phyloP scores from a whole-genome alignment of 1,284 basidiomycete species.

The Irpex sp. region DNA sequence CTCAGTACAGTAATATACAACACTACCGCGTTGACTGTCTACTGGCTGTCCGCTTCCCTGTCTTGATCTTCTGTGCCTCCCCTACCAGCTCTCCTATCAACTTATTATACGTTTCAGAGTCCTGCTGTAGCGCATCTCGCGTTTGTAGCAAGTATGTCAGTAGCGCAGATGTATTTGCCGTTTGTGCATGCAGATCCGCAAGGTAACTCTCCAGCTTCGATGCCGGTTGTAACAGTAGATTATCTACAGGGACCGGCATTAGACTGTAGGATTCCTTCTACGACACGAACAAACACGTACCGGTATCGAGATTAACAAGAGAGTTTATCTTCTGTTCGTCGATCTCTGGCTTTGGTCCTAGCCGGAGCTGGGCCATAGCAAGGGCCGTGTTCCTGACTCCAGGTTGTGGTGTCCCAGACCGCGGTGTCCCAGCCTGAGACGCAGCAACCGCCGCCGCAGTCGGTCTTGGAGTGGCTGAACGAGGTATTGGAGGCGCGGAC shows the following conservation, averaged over 20 bases:
- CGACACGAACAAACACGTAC: slow-evolving; percentile 37
- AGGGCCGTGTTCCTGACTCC: slow-evolving; percentile 25
- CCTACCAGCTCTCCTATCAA: slow-evolving; percentile 79
- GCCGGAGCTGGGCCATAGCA: slow-evolving; percentile 50
- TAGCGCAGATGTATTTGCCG: slow-evolving; percentile 67
- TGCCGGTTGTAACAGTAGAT: slow-evolving; percentile 67
- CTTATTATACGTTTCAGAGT: slow-evolving; percentile 82
- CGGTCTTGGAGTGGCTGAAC: slow-evolving; percentile 36
- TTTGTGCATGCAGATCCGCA: slow-evolving; percentile 63
- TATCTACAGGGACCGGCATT: slow-evolving; percentile 45
- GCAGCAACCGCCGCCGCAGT: slow-evolving; percentile 30
- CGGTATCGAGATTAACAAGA: slow-evolving; percentile 64
- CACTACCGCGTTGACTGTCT: slow-evolving; percentile 52
- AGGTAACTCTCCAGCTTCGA: slow-evolving; percentile 63
- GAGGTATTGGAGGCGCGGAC: slow-evolving; percentile 69
- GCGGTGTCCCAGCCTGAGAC: slow-evolving; percentile 40
- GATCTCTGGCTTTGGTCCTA: slow-evolving; percentile 70
- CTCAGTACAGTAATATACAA: slow-evolving; percentile 15
- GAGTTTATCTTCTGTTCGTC: slow-evolving; percentile 62
- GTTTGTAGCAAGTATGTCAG: slow-evolving; percentile 80
- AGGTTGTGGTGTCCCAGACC: slow-evolving; percentile 56
- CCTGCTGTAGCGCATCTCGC: slow-evolving; percentile 81
- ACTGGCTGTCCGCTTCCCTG: slow-evolving; percentile 45
- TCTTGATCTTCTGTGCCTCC: slow-evolving; percentile 77
- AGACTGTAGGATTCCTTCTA: neutral